Evolutionary conservation across 169 alveolate genomes (phyloP).

Genomic region (Cryptosporidium muris): DNA sequence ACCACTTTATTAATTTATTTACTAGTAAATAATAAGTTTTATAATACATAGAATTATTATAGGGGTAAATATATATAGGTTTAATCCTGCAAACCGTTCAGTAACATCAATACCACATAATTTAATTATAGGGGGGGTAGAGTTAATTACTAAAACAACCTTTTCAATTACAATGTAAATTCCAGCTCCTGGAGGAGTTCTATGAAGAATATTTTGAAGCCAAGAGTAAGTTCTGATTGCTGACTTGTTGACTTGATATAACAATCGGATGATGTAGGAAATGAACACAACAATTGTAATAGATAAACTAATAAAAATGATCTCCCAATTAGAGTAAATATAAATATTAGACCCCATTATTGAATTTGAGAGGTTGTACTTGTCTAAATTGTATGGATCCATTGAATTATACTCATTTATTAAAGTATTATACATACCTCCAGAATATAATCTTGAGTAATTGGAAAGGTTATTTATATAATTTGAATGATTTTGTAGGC

Average conservation of each 20-base stretch:
- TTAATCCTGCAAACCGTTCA: slow-evolving; percentile 48
- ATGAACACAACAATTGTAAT: slow-evolving; percentile 29
- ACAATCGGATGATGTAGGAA: slow-evolving; percentile 23
- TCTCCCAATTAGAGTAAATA: slow-evolving; percentile 51
- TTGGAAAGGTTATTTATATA: too few species aligned
- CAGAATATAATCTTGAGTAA: too few species aligned
- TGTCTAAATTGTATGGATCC: not conserved
- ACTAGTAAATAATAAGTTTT: not conserved
- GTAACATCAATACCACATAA: slow-evolving; percentile 53
- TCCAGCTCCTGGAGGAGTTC: slow-evolving; percentile 72
- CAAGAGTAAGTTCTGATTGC: slow-evolving; percentile 67
- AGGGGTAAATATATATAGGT: slow-evolving; percentile 50
- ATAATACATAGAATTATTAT: not conserved
- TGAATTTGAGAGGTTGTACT: not conserved
- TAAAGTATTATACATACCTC: not conserved
- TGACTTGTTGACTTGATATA: slow-evolving; percentile 45
- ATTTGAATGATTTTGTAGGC: too few species aligned
- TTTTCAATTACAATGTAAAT: slow-evolving; percentile 66
- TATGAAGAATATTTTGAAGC: slow-evolving; percentile 49
- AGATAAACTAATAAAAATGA: slow-evolving; percentile 17
- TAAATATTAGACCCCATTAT: not conserved
- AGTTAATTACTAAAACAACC: slow-evolving; percentile 45
- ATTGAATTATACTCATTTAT: not conserved
- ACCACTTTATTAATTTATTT: not conserved
- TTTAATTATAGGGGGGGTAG: slow-evolving; percentile 54